These are phyloP conservation scores for Protomyces lactucae-debilis DNA, from an alignment of 1,139 yeast species.

Conservation along the genomic window DNA sequence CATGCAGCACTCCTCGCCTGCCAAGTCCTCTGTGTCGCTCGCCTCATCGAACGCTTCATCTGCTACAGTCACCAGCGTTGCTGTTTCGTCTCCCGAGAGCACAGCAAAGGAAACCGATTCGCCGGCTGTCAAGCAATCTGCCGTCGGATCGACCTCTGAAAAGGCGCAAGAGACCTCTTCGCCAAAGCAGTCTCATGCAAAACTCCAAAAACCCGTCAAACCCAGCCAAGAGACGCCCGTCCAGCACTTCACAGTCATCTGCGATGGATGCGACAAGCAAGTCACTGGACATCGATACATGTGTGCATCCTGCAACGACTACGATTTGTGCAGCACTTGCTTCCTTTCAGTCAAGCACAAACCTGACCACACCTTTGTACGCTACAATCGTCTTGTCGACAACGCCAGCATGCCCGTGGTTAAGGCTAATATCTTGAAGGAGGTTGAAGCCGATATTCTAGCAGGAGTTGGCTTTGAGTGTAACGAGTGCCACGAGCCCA, in stretches of 20 bases:
- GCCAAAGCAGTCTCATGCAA: background rate
- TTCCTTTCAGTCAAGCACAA: slow-evolving; percentile 9
- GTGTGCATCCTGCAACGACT: slow-evolving; percentile 47
- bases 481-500: background rate
- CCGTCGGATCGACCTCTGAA: background rate
- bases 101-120: background rate
- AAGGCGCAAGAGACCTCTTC: background rate
- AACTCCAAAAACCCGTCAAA: background rate
- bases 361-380: slow-evolving; percentile 8
- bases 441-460: background rate
- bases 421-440: background rate
- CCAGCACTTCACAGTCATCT: slow-evolving; percentile 15
- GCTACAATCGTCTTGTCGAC: slow-evolving; percentile 8
- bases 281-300: slow-evolving; percentile 45
- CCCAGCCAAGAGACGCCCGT: background rate
- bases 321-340: slow-evolving; percentile 48
- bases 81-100: background rate
- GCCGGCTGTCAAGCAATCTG: too few relatives aligned
- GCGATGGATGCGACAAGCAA: slow-evolving; percentile 30
- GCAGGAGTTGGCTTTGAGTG: background rate
- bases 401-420: too few relatives aligned
- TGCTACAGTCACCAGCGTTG: background rate
- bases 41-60: background rate
- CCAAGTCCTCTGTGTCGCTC: background rate
- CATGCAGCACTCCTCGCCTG: background rate